Evolutionary conservation across 2,329 filamentous ascomycete genomes (phyloP), one percentile per base, ranked within the genome.

Genomic region (Fusarium lateritium): DNA sequence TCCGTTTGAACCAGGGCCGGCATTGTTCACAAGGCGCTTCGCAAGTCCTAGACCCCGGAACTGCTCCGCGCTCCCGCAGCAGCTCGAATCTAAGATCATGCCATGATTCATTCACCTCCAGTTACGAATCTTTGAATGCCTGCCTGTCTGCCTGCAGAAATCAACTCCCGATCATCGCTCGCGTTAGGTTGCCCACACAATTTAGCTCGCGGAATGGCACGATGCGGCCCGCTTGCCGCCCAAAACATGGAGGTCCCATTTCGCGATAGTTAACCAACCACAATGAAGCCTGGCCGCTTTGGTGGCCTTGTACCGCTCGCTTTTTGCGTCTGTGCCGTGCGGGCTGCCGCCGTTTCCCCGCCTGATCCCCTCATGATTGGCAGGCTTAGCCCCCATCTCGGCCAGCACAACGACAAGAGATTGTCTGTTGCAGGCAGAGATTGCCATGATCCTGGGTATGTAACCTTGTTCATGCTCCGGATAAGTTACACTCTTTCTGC

Each of bases 251-350:
- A 59, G 36, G 65, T 26, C 42, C 52, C 40, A 45, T 57, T 46
- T 71, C 60, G 67, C 72, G 62, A 61, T 55, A 70, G 65, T 66
- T 39, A 24, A 67, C 72, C 72, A 70, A 74, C 50, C 65, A 68
- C 33, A 56, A 26, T 24, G 24, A 36, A 34, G 50, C 22, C 19
- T 45, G 56, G 61, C 65, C 67, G 60, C 57, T 65, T 62, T 56
- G n/a, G 54, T 59, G 51, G 63, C 44, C 61, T 52, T 58, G 55
- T 56, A 57, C 62, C 61, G 55, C 57, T 43, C 58, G 53, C 60
- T 44, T 58, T 55, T 62, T 54, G 67, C 72, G 68, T 65, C 61
- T 65, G 61, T 54, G 62, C 62, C 53, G 62, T 62, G 59, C 56
- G 53, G 52, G 53, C 69, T 73, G 70, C 63, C 63, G 72, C 65